phyloP scores from a whole-genome alignment of 192 early-diverging fungal species.

The Podila epigama region DNA sequence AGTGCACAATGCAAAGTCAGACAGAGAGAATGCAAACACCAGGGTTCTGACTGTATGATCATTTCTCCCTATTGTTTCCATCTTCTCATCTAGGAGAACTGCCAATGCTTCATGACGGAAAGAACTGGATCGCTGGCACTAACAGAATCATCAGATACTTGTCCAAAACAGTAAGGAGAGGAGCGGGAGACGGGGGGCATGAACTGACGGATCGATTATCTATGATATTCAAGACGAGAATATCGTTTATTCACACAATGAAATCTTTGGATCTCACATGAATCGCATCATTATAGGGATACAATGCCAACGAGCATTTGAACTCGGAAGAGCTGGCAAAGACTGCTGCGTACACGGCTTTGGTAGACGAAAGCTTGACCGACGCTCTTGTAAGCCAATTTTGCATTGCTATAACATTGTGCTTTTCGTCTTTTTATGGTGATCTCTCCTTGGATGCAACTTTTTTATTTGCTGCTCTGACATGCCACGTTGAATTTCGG shows the following conservation, averaged over 20 bases:
- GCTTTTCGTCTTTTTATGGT: no score
- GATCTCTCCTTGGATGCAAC: conserved; percentile 1
- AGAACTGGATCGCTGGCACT: conserved; percentile 58
- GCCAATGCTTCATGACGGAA: conserved; percentile 70
- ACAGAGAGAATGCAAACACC: no score
- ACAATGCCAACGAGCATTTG: conserved; percentile 51
- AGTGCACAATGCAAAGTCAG: background rate
- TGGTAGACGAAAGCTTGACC: conserved; percentile 80
- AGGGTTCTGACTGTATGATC: no score
- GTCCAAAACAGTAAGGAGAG: conserved; percentile 27
- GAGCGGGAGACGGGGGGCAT: no score
- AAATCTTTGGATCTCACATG: no score
- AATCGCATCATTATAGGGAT: conserved; percentile 34
- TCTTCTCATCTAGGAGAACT: conserved; percentile 64
- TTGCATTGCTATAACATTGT: no score
- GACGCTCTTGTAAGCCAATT: conserved; percentile 68
- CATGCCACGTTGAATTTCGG: no score
- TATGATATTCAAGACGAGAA: no score
- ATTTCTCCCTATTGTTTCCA: background rate
- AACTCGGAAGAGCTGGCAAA: conserved; percentile 52
- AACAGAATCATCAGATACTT: conserved; percentile 60
- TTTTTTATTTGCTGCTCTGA: no score
- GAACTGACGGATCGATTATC: no score
- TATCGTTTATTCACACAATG: no score
- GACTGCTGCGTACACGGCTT: conserved; percentile 63